A percentile compares a stretch with the other conserved stretches of the same genome.
phyloP scores from a whole-genome alignment of 1,139 yeast species.

The Debaryomyces robertsiae region DNA sequence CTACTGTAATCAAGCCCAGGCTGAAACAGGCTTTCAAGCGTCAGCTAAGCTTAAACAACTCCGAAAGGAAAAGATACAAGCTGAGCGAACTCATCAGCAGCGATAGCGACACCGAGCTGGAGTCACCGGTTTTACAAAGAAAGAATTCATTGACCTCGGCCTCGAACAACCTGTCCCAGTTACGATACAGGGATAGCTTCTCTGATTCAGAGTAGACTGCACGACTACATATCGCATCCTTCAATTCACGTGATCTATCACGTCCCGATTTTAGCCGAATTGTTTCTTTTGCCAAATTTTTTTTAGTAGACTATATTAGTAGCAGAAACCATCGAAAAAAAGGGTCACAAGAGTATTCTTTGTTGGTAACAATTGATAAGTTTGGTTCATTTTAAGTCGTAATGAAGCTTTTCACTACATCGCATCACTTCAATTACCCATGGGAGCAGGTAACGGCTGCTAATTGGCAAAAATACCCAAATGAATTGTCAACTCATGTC shows the following conservation, averaged over 20 bases:
- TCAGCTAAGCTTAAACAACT: background rate
- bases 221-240: background rate
- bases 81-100: conserved; percentile 12
- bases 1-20: conserved; percentile 13
- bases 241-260: background rate
- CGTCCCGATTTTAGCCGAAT: conserved; percentile 3
- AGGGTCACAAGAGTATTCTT: conserved; percentile 7
- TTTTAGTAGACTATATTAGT: conserved; percentile 2
- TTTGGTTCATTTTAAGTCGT: no score
- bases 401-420: conserved; percentile 79
- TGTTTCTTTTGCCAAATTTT: conserved; percentile 6
- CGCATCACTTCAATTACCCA: conserved; percentile 72
- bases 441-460: conserved; percentile 98
- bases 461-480: conserved; percentile 96
- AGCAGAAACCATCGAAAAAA: no score
- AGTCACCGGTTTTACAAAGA: background rate
- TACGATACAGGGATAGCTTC: conserved; percentile 8
- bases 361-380: no score
- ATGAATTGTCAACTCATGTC: conserved; percentile 90
- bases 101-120: conserved; percentile 7
- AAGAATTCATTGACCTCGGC: background rate
- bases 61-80: conserved; percentile 11
- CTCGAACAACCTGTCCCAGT: background rate
- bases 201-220: conserved; percentile 9
- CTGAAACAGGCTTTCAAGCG: background rate